Base-by-base conservation (phyloP, 345 rosid genomes). In the Euphorbia tirucalli region DNA sequence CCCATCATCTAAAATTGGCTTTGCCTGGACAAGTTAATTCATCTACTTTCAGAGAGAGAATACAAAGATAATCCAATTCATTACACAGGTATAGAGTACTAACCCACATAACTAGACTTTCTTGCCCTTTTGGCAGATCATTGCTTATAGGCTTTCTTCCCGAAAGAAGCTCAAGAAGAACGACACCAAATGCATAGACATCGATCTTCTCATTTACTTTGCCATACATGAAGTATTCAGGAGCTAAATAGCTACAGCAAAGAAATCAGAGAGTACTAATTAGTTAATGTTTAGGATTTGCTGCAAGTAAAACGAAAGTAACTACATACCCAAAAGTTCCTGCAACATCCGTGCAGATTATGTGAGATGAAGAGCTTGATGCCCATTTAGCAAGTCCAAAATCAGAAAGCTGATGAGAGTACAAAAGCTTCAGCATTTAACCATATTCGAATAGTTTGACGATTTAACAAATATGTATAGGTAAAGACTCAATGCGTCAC, bases 161-260 rank as follows among this genome's bases (percentile, higher is more conserved):
- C 0, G 74, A 66, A 60, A 70, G 76, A 63, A 71, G 64, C 76
- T 75, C 66, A 61, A 76, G 54, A 46, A 41, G 61, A 31, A 70
- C 73, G 46, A 67, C 73, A 49, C 99, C 99, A 83, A 87, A 88
- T 54, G 99, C 97, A 81, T 90, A 95, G 22, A 95, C 99, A 86
- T 95, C 99, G 24, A 95, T 80, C 80, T 87, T 93, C 79, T 95
- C 87, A 19, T 89, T 95, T 79, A 92, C 90, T 86, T 86, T 92
- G 61, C 99, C 99, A 31, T 95, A 86, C 96, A 88, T 89, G 77
- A 95, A 88, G 83, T 92, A 95, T 74, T 95, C 99, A 27, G 99
- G 99, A 79, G 99, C 99, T 87, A 95, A 80, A 76, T 95, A 95
- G 65, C 99, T 95, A 90, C 75, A 71, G 77, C 39, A 77, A 75